Conservation (phyloP, 108 stramenopile species). For the Discostella pseudostelligera region DNA sequence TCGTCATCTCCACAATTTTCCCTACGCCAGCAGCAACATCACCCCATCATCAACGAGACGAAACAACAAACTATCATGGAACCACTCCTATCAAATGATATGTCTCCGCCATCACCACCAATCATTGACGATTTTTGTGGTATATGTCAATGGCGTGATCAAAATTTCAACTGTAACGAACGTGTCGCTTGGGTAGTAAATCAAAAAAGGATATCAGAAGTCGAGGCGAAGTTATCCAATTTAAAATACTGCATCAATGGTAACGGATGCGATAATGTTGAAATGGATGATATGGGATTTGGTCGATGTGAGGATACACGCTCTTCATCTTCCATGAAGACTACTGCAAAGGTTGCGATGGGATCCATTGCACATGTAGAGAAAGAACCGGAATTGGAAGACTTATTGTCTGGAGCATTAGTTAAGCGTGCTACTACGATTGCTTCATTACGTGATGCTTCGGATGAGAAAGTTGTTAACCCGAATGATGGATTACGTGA, state of each 20-base stretch:
- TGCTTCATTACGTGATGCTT: neutral
- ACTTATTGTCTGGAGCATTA: constrained; percentile 16
- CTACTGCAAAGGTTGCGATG: neutral
- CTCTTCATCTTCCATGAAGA: neutral
- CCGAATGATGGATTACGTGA: constrained; percentile 25
- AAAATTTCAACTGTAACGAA: constrained; percentile 23
- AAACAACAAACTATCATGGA: neutral
- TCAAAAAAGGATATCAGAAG: neutral
- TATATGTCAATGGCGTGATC: constrained; percentile 6
- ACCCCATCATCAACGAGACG: no score
- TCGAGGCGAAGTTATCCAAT: constrained; percentile 8
- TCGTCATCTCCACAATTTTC: neutral
- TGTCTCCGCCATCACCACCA: neutral
- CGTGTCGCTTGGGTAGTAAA: constrained; percentile 22
- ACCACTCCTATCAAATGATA: neutral
- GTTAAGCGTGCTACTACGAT: constrained; percentile 12
- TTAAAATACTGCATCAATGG: constrained; percentile 14
- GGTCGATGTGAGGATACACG: neutral
- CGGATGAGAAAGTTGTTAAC: neutral
- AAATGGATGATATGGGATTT: constrained; percentile 9
- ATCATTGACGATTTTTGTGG: constrained; percentile 20
- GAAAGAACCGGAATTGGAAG: constrained; percentile 1
- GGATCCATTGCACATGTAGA: constrained; percentile 6
- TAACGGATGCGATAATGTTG: constrained; percentile 12
- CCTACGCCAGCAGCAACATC: neutral